phyloP scores from a whole-genome alignment of 805 yeast species.

The Ogataea minuta region DNA sequence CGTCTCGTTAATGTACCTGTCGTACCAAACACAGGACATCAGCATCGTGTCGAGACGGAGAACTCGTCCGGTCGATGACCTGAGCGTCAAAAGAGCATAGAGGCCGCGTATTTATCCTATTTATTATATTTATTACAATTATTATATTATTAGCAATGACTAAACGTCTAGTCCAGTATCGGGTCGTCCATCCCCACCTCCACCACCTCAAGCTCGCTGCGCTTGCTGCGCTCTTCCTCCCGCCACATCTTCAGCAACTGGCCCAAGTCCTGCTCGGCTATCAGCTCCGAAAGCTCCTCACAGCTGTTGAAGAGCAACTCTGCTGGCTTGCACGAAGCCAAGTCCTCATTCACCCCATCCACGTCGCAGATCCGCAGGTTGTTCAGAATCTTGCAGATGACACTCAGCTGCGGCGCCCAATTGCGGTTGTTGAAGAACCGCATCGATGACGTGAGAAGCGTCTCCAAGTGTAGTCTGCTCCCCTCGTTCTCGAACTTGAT shows the following conservation, averaged over 20 bases:
- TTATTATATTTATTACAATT: conserved; percentile 6
- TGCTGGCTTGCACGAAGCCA: conserved; percentile 11
- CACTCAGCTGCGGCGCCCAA: conserved; percentile 22
- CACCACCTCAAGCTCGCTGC: conserved; percentile 15
- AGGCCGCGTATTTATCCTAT: conserved; percentile 1
- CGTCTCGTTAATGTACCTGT: conserved; percentile 31
- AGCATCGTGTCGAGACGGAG: conserved; percentile 31
- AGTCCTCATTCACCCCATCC: conserved; percentile 11
- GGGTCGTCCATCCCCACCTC: conserved; percentile 13
- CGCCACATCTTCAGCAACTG: conserved; percentile 17
- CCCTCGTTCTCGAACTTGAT: conserved; percentile 12
- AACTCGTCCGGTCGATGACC: conserved; percentile 28
- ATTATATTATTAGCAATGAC: neutral
- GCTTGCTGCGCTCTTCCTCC: conserved; percentile 19
- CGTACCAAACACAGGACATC: conserved; percentile 32
- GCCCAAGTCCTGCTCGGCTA: conserved; percentile 12
- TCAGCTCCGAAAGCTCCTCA: conserved; percentile 12
- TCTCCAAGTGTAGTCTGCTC: conserved; percentile 17
- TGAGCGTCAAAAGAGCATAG: conserved; percentile 17
- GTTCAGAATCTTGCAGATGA: conserved; percentile 20
- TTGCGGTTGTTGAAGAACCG: conserved; percentile 14
- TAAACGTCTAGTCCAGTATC: conserved; percentile 1
- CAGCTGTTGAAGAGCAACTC: conserved; percentile 14
- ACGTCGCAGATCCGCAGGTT: conserved; percentile 11
- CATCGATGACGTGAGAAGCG: conserved; percentile 20